Conservation (phyloP, 2,329 filamentous ascomycete species). For the Chaetomium olivaceum region DNA sequence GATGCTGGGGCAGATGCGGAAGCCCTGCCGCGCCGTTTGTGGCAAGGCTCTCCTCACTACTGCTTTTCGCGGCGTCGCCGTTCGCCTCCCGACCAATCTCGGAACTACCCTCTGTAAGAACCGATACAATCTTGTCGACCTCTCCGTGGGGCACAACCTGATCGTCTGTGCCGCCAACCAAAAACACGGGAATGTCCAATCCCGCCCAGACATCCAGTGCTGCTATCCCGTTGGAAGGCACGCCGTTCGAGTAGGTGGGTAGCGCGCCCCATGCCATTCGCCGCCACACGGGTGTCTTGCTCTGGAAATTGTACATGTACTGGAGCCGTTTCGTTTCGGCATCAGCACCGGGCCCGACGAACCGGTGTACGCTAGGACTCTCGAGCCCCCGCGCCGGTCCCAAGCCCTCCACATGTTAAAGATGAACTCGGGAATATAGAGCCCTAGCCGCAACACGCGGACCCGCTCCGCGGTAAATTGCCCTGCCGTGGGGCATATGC, state of each 20-base stretch:
- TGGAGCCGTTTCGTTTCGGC: slow-evolving; percentile 67
- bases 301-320: slow-evolving; percentile 77
- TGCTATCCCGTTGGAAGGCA: slow-evolving; percentile 64
- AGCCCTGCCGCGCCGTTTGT: slow-evolving; percentile 33
- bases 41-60: slow-evolving; percentile 4
- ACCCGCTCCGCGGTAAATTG: slow-evolving; percentile 59
- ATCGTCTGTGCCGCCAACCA: slow-evolving; percentile 78
- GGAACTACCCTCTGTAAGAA: slow-evolving; percentile 38
- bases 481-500: slow-evolving; percentile 74
- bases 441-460: slow-evolving; percentile 54
- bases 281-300: slow-evolving; percentile 77
- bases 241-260: slow-evolving; percentile 57
- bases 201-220: slow-evolving; percentile 70
- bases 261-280: slow-evolving; percentile 75
- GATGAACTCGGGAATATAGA: slow-evolving; percentile 68
- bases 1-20: slow-evolving; percentile 51
- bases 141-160: slow-evolving; percentile 71
- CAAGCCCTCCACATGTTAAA: slow-evolving; percentile 76
- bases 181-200: slow-evolving; percentile 70
- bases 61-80: slow-evolving; percentile 34
- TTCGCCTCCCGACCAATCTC: slow-evolving; percentile 19
- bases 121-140: slow-evolving; percentile 63
- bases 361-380: slow-evolving; percentile 76
- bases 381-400: slow-evolving; percentile 74
- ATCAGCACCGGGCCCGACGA: slow-evolving; percentile 69